These are phyloP conservation scores for Cucumis sativus DNA, from an alignment of 306 rosid genomes.

Conservation along the genomic window Cucumber_9930_V3 NC_026657.2:7434501-7435000, in stretches of 20 bases:
- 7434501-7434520: slow-evolving; percentile 45
- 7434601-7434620: slow-evolving; percentile 58
- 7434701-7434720: slow-evolving; percentile 71
- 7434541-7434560: slow-evolving; percentile 43
- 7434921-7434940: slow-evolving; percentile 48
- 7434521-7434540: slow-evolving; percentile 45
- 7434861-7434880: slow-evolving; percentile 45
- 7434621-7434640: slow-evolving; percentile 61
- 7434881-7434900: slow-evolving; percentile 91
- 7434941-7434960: slow-evolving; percentile 61
- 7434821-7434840: slow-evolving; percentile 70
- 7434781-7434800: slow-evolving; percentile 47
- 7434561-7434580: slow-evolving; percentile 31
- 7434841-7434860: slow-evolving; percentile 67
- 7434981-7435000: slow-evolving; percentile 58
- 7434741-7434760: slow-evolving; percentile 45
- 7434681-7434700: slow-evolving; percentile 62
- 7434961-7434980: slow-evolving; percentile 72
- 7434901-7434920: slow-evolving; percentile 96
- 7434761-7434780: slow-evolving; percentile 68
- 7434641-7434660: slow-evolving; percentile 53
- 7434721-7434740: slow-evolving; percentile 66
- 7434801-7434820: slow-evolving; percentile 71
- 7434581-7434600: slow-evolving; percentile 59
- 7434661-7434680: slow-evolving; percentile 61